Evolutionary conservation across 116 monocot species (phyloP).

Genomic region (Cymodocea nodosa): DNA sequence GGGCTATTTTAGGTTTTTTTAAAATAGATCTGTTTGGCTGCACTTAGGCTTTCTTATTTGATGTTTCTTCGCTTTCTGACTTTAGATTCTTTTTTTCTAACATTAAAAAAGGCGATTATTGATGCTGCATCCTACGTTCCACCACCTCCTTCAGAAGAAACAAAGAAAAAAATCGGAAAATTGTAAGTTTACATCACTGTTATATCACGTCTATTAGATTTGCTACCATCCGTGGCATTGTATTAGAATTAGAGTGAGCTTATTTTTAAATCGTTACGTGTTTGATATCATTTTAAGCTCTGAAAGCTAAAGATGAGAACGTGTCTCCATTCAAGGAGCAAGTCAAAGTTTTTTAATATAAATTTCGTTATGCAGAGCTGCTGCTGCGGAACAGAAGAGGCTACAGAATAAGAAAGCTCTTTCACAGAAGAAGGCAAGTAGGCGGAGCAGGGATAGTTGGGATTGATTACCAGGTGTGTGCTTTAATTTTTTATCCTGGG

Average conservation of each 20-base stretch:
- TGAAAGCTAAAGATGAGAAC: no score
- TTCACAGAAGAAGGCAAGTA: slow-evolving; percentile 82
- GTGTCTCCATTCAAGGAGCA: background rate
- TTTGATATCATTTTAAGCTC: no score
- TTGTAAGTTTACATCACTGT: slow-evolving; percentile 33
- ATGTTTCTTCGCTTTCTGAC: background rate
- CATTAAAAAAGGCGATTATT: slow-evolving; percentile 52
- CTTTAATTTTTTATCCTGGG: no score
- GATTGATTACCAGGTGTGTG: slow-evolving; percentile 1
- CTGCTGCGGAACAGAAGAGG: slow-evolving; percentile 70
- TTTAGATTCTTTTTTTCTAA: slow-evolving; percentile 3
- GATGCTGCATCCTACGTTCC: slow-evolving; percentile 92
- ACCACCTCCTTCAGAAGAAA: slow-evolving; percentile 93
- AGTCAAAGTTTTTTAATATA: background rate
- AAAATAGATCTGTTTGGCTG: background rate
- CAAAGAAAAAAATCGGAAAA: slow-evolving; percentile 88
- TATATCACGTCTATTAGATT: background rate
- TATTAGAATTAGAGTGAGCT: background rate
- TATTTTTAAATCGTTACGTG: background rate
- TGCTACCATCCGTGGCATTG: no score
- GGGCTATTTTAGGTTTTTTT: background rate
- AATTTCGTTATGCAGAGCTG: slow-evolving; percentile 43
- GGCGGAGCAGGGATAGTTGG: slow-evolving; percentile 76
- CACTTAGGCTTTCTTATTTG: background rate
- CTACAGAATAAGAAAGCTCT: slow-evolving; percentile 69